These are phyloP conservation scores for Sporothrix pallida DNA, from an alignment of 2,329 filamentous ascomycete genomes.

Conservation along the genomic window DNA sequence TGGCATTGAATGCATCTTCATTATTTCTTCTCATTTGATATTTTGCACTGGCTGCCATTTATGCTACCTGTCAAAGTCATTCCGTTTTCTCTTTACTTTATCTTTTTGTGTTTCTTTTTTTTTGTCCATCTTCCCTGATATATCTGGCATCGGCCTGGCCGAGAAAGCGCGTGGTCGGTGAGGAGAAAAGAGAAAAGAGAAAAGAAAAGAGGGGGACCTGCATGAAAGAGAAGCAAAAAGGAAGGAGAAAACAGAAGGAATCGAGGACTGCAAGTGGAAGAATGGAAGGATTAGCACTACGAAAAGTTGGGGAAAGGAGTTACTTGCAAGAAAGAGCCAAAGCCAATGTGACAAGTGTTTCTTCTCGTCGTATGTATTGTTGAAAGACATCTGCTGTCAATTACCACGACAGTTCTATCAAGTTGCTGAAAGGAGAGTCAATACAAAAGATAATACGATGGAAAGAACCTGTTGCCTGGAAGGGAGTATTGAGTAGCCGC, in stretches of 20 bases:
- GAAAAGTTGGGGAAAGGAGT: background rate
- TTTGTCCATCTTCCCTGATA: background rate
- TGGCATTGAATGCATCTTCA: background rate
- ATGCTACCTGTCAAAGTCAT: background rate
- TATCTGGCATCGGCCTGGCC: slow-evolving; percentile 6
- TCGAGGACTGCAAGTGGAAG: background rate
- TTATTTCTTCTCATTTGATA: background rate
- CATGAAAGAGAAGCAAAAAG: background rate
- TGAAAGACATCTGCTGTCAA: background rate
- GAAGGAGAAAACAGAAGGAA: background rate
- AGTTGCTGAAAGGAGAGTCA: too few relatives aligned
- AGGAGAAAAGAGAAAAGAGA: too few relatives aligned
- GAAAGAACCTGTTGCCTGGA: too few relatives aligned
- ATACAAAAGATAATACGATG: too few relatives aligned
- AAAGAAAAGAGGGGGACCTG: background rate
- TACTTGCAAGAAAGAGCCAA: background rate
- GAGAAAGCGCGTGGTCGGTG: background rate
- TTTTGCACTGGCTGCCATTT: background rate
- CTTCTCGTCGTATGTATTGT: background rate
- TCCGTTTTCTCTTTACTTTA: background rate
- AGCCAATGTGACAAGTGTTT: too few relatives aligned
- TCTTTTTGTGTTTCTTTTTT: too few relatives aligned
- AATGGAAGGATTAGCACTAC: too few relatives aligned
- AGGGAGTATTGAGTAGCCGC: too few relatives aligned
- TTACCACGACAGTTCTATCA: too few relatives aligned